Evolutionary conservation across 495 filamentous ascomycete species (phyloP), one percentile per base, ranked within the genome.

Genomic region (Aspergillus carlsbadensis): DNA sequence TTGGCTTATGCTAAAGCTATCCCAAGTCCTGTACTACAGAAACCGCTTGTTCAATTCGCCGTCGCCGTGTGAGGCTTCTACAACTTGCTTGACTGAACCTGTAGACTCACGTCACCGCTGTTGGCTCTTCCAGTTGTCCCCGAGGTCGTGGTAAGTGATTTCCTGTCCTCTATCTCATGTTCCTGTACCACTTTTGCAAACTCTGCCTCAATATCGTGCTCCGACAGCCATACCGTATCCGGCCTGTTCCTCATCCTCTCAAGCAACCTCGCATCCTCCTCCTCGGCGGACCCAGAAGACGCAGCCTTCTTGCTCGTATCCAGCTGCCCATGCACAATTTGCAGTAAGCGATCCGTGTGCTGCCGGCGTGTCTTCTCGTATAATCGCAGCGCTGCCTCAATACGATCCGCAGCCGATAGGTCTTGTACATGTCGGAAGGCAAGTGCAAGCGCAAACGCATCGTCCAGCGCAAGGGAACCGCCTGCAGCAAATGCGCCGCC

Each of bases 381-480:
- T 13, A 81, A 51, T 3, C 56, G 45, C 18, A 79, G 56, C 0
- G 72, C 73, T 31, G 52, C 56, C 15, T 39, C 35, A 15, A 78
- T 60, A n/a, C n/a, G 15, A 1, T 34, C 44, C 20, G 17, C 13
- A 8, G 3, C 11, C 8, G 29, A 18, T 15, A 29, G 11, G 2
- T 15, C 22, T 65, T 62, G 3, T 44, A 57, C 54, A 54, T 70
- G 61, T 39, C 54, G 59, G 21, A 70, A 60, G 13, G 65, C 65
- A 34, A 71, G 61, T 2, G 55, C 61, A 20, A 71, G 56, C 1
- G 67, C 63, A 17, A 69, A 74, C 0, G 74, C 67, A 59, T 81
- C 78, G 50, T 80, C 78, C 39, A 81, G 68, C 0, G 78, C 78
- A n/a, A 81, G 62, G 5, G 76, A 78, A 15, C 78, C 78, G 13